Conservation (phyloP, 371 early-diverging fungal genomes). For the Mortierella sp. region DNA sequence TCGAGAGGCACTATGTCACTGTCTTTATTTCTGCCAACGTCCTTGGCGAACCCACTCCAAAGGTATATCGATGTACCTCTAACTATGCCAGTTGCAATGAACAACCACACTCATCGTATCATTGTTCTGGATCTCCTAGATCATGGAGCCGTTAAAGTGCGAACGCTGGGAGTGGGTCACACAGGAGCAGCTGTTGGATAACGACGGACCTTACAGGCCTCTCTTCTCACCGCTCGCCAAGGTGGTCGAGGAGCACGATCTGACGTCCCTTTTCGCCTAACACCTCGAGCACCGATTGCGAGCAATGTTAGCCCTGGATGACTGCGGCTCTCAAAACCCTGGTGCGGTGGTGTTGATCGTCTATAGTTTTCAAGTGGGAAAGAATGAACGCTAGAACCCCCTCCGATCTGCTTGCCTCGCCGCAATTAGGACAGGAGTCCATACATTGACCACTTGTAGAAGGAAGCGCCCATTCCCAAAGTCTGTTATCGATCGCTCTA, state of each 20-base stretch:
- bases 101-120: too few relatives aligned
- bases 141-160: conserved; percentile 72
- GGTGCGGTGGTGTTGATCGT: too few relatives aligned
- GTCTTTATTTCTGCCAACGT: conserved; percentile 64
- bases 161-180: conserved; percentile 68
- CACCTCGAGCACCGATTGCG: too few relatives aligned
- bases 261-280: conserved; percentile 21
- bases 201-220: conserved; percentile 46
- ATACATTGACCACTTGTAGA: too few relatives aligned
- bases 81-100: background rate
- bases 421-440: too few relatives aligned
- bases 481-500: too few relatives aligned
- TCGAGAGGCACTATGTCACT: conserved; percentile 71
- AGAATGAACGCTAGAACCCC: too few relatives aligned
- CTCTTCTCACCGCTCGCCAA: conserved; percentile 59
- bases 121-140: conserved; percentile 13
- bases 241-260: conserved; percentile 28
- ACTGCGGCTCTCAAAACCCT: conserved; percentile 7
- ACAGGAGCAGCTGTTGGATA: conserved; percentile 54
- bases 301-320: too few relatives aligned
- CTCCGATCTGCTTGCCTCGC: too few relatives aligned
- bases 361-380: too few relatives aligned
- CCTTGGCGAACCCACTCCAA: conserved; percentile 24
- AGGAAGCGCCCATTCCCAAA: too few relatives aligned
- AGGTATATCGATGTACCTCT: conserved; percentile 13